Evolutionary conservation across 257 asterid genomes (phyloP), one percentile per base, ranked within the genome.

Genomic region (Anisodus acutangulus): DNA sequence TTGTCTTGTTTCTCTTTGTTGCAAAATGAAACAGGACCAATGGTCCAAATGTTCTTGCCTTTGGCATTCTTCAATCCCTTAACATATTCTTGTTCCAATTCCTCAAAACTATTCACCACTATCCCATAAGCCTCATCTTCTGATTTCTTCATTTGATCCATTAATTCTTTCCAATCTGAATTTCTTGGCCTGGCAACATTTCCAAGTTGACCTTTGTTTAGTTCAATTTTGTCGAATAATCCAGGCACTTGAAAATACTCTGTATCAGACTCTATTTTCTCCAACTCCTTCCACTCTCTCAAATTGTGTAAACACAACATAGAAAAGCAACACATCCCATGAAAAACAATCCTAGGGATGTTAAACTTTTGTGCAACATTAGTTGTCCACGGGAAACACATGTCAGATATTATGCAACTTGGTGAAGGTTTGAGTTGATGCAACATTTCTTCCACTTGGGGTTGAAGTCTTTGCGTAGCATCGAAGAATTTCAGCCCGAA

Each of bases 21-120:
- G 86, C 86, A 86, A 8, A 87, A 55, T 11, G 93, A 89, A 86
- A 91, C 92, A 4, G 92, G 93, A 3, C 93, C 93, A 19, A 91
- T 67, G 12, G 89, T 83, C 92, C 92, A 91, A 7, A 87, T 79
- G 1, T 80, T 87, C 53, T 51, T 82, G 63, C 85, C 85, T 60
- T 47, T 90, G 6, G 66, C 82, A 66, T 85, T 83, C 43, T 16
- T n/a, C 6, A 86, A 87, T 68, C 85, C 88, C 35, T 84, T 66
- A 13, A 90, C 70, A 55, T 91, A 93, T 8, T 88, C 83, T 1
- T 63, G 13, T 49, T 93, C 97, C 68, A 93, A 9, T 0, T 90
- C 95, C 15, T 91, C 87, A 7, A 93, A 93, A 2, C 87, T 85
- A 54, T 93, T 93, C 2, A 85, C 89, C 9, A 92, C 85, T 3